phyloP scores from a whole-genome alignment of 2,329 filamentous ascomycete genomes.

The Pseudocercospora vitis region DNA sequence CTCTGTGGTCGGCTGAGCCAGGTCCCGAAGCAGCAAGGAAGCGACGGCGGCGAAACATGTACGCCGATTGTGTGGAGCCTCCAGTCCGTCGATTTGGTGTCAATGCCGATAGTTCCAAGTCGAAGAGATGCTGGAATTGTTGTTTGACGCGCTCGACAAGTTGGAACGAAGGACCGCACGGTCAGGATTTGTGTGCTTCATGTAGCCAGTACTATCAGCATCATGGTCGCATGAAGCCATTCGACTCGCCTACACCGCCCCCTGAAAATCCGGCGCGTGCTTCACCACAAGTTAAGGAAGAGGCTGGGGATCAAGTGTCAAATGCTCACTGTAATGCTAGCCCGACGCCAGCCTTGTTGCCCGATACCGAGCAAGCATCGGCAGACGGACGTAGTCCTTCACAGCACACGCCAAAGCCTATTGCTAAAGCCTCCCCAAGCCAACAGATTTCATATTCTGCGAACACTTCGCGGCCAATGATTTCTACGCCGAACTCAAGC shows the following conservation, averaged over 20 bases:
- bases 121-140: constrained; percentile 34
- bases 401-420: neutral
- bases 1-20: constrained; percentile 7
- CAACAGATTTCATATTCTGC: neutral
- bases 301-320: neutral
- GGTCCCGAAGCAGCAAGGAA: neutral
- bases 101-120: constrained; percentile 4
- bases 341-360: neutral
- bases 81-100: constrained; percentile 13
- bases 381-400: neutral
- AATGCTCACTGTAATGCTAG: neutral
- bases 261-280: neutral
- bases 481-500: neutral
- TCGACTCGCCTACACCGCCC: constrained; percentile 27
- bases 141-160: constrained; percentile 24
- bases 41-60: neutral
- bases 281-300: neutral
- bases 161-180: constrained; percentile 34
- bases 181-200: constrained; percentile 32
- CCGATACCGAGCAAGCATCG: neutral
- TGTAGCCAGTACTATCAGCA: constrained; percentile 35
- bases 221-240: constrained; percentile 33
- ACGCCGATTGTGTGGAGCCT: neutral
- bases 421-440: neutral
- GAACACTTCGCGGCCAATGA: neutral